These are phyloP conservation scores for Fusarium xylarioides DNA, from an alignment of 2,329 filamentous ascomycete genomes.

Conservation along the genomic window DNA sequence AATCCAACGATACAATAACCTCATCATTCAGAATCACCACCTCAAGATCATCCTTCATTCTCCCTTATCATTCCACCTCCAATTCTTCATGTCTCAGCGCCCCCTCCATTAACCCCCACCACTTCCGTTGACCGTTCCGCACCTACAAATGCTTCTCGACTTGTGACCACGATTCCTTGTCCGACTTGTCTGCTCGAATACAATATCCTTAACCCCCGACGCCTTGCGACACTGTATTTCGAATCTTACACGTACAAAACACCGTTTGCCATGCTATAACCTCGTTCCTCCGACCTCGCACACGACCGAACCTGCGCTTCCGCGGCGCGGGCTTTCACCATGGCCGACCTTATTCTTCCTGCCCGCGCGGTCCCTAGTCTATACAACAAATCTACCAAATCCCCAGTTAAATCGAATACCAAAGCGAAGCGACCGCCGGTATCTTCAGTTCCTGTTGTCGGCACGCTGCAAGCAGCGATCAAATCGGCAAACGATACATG, in stretches of 20 bases:
- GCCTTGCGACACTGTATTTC: not conserved
- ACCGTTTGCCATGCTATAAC: constrained; percentile 28
- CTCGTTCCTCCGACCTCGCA: not conserved
- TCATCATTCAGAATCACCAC: not conserved
- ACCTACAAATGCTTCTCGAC: constrained; percentile 18
- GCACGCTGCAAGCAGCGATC: constrained; percentile 46
- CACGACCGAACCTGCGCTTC: constrained; percentile 23
- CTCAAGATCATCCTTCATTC: not conserved
- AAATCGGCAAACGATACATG: constrained; percentile 53
- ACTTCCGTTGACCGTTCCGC: constrained; percentile 16
- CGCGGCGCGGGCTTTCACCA: constrained; percentile 17
- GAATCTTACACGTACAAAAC: not conserved
- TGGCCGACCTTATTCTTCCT: constrained; percentile 44
- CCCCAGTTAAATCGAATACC: constrained; percentile 33
- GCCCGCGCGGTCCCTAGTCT: constrained; percentile 33
- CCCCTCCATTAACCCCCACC: constrained; percentile 30
- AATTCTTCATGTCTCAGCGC: constrained; percentile 12
- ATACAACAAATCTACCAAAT: constrained; percentile 32
- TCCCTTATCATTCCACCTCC: not conserved
- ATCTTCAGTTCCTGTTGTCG: constrained; percentile 31
- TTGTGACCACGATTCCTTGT: constrained; percentile 27
- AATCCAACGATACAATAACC: constrained; percentile 1
- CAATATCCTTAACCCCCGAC: not conserved
- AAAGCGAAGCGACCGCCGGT: constrained; percentile 36
- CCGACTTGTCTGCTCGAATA: constrained; percentile 1